Percentiles rank a stretch among this genome's conserved stretches.
Evolutionary conservation across 1,284 basidiomycete genomes (phyloP).

Genomic region (Stygiomarasmius scandens): DNA sequence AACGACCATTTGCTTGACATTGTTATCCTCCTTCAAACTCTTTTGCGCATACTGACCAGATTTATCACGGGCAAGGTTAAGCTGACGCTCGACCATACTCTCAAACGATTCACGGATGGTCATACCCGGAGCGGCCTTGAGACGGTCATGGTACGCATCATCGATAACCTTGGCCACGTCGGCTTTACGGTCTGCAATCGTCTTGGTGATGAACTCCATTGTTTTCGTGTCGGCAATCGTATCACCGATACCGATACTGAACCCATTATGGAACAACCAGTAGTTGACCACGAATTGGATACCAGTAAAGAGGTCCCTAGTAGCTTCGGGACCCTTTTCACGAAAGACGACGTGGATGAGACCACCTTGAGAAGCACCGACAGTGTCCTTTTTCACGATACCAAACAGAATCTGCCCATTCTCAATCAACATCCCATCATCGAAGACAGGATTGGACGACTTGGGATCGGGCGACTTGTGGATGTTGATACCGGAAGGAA

Average conservation of each 20-base stretch:
- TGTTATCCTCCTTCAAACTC: slow-evolving; percentile 97
- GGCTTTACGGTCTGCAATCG: slow-evolving; percentile 82
- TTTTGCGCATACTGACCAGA: slow-evolving; percentile 96
- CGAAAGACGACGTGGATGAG: slow-evolving; percentile 97
- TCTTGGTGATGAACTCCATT: slow-evolving; percentile 85
- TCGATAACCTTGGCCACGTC: slow-evolving; percentile 75
- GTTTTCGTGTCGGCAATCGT: slow-evolving; percentile 93
- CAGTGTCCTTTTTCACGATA: slow-evolving; percentile 97
- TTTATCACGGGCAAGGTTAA: slow-evolving; percentile 95
- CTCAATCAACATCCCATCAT: slow-evolving; percentile 96
- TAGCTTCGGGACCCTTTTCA: slow-evolving; percentile 94
- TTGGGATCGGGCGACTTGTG: slow-evolving; percentile 78
- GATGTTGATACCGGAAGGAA: slow-evolving; percentile 97
- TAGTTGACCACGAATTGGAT: slow-evolving; percentile 96
- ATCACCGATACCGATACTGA: slow-evolving; percentile 98
- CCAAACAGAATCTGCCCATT: slow-evolving; percentile 97
- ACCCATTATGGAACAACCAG: slow-evolving; percentile 98
- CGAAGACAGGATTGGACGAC: slow-evolving; percentile 81
- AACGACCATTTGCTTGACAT: slow-evolving; percentile 99
- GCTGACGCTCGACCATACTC: slow-evolving; percentile 86
- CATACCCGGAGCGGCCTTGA: slow-evolving; percentile 95
- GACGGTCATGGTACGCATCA: slow-evolving; percentile 79
- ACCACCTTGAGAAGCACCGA: slow-evolving; percentile 93
- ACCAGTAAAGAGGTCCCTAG: slow-evolving; percentile 92
- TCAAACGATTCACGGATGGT: slow-evolving; percentile 99